Evolutionary conservation across 2,329 filamentous ascomycete species (phyloP).

Genomic region (Exophiala aquamarina): DNA sequence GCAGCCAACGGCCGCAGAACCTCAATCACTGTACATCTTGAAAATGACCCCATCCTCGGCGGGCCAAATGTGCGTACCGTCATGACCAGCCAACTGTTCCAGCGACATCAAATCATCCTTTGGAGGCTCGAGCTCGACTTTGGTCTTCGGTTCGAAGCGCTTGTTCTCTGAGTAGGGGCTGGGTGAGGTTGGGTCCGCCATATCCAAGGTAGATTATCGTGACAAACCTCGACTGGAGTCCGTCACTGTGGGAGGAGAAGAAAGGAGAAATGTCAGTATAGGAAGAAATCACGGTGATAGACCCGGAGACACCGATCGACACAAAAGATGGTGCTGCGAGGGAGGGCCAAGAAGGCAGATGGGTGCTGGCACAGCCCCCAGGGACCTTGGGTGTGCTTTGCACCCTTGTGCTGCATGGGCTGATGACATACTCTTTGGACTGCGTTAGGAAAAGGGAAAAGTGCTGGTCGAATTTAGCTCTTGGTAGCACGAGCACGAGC

Average conservation of each 20-base stretch:
- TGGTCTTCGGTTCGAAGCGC: conserved; percentile 42
- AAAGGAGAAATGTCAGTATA: neutral
- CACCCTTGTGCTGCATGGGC: no score
- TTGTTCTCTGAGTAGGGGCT: conserved; percentile 32
- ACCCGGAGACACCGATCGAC: neutral
- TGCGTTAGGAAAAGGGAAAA: conserved; percentile 2
- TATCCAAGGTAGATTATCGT: conserved; percentile 5
- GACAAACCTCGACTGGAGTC: conserved; percentile 14
- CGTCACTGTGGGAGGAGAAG: conserved; percentile 11
- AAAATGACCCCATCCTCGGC: neutral
- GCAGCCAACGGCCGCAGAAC: no score
- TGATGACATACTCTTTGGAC: conserved; percentile 22
- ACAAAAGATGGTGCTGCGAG: neutral
- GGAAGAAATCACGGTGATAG: neutral
- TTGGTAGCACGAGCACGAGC: no score
- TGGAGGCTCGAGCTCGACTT: conserved; percentile 69
- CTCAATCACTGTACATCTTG: neutral
- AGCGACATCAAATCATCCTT: conserved; percentile 83
- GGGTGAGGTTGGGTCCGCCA: conserved; percentile 28
- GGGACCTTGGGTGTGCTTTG: conserved; percentile 16
- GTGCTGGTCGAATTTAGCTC: no score
- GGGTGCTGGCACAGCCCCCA: conserved; percentile 9
- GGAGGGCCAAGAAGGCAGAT: neutral
- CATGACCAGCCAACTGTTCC: conserved; percentile 76
- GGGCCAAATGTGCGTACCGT: conserved; percentile 61